Evolutionary conservation across 2,329 filamentous ascomycete genomes (phyloP).

Genomic region (Capronia coronata): DNA sequence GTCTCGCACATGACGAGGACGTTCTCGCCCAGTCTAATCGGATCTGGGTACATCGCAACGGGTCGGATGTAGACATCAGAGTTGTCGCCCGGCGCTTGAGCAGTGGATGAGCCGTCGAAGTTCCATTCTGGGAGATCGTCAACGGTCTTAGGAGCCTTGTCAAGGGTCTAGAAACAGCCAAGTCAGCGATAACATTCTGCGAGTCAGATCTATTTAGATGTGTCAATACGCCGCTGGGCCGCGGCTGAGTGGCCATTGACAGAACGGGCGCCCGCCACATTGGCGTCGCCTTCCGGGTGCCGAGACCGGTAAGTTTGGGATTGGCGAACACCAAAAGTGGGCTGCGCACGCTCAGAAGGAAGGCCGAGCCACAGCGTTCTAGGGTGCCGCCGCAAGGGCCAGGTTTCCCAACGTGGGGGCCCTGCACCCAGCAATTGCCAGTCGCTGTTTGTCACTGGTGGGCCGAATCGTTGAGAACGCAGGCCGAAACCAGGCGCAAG

Average conservation of each 20-base stretch:
- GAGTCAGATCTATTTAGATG: constrained; percentile 19
- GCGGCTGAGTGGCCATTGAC: constrained; percentile 5
- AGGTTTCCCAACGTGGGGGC: constrained; percentile 14
- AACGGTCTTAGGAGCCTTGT: constrained; percentile 50
- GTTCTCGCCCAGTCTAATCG: constrained; percentile 84
- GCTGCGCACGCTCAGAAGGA: constrained; percentile 11
- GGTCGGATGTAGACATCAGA: constrained; percentile 96
- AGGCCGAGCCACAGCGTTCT: constrained; percentile 14
- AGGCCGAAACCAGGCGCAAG: not conserved
- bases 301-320: constrained; percentile 16
- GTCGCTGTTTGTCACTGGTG: constrained; percentile 2
- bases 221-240: constrained; percentile 20
- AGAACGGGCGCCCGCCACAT: constrained; percentile 4
- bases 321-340: constrained; percentile 9
- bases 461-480: not conserved
- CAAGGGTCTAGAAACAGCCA: constrained; percentile 51
- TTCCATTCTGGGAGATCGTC: constrained; percentile 72
- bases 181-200: constrained; percentile 17
- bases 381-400: constrained; percentile 7
- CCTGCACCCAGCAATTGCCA: constrained; percentile 2
- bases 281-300: constrained; percentile 12
- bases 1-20: constrained; percentile 91
- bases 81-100: constrained; percentile 88
- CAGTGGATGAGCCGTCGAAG: constrained; percentile 84
- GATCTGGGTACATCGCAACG: constrained; percentile 80